Evolutionary conservation across 2,329 filamentous ascomycete species (phyloP).

Genomic region (Talaromyces sp.): DNA sequence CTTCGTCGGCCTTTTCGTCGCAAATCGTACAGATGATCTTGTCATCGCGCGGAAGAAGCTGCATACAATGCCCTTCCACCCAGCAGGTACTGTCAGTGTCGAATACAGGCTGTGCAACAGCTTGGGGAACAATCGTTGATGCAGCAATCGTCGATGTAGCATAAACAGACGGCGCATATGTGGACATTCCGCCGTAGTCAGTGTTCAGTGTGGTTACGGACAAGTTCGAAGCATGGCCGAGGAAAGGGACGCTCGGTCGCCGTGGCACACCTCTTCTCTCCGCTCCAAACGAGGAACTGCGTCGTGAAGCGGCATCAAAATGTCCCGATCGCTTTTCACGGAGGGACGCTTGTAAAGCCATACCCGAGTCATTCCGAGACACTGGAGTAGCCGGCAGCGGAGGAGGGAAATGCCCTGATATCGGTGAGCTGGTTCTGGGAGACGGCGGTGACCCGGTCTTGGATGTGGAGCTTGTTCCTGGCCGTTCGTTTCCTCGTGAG

Average conservation of each 20-base stretch:
- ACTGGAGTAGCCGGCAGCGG: conserved; percentile 70
- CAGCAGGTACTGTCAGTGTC: conserved; percentile 41
- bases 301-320: conserved; percentile 74
- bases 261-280: conserved; percentile 58
- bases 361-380: conserved; percentile 89
- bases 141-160: conserved; percentile 48
- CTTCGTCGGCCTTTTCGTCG: conserved; percentile 56
- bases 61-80: conserved; percentile 47
- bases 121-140: conserved; percentile 47
- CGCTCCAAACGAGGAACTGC: conserved; percentile 89
- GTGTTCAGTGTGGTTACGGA: conserved; percentile 43
- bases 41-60: conserved; percentile 41
- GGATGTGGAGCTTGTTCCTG: conserved; percentile 63
- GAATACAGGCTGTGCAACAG: conserved; percentile 32
- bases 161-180: conserved; percentile 47
- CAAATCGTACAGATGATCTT: conserved; percentile 44
- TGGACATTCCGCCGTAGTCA: conserved; percentile 35
- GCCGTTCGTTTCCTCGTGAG: conserved; percentile 57
- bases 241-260: conserved; percentile 67
- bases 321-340: conserved; percentile 93
- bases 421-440: conserved; percentile 62
- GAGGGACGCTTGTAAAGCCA: conserved; percentile 77
- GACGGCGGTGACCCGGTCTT: conserved; percentile 53
- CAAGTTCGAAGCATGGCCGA: conserved; percentile 52
- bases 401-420: conserved; percentile 74